Percentiles rank a stretch among this genome's conserved stretches.
These are phyloP conservation scores for Mycosphaerelloides madeirae DNA, from an alignment of 2,329 filamentous ascomycete genomes.

Conservation along the genomic window DNA sequence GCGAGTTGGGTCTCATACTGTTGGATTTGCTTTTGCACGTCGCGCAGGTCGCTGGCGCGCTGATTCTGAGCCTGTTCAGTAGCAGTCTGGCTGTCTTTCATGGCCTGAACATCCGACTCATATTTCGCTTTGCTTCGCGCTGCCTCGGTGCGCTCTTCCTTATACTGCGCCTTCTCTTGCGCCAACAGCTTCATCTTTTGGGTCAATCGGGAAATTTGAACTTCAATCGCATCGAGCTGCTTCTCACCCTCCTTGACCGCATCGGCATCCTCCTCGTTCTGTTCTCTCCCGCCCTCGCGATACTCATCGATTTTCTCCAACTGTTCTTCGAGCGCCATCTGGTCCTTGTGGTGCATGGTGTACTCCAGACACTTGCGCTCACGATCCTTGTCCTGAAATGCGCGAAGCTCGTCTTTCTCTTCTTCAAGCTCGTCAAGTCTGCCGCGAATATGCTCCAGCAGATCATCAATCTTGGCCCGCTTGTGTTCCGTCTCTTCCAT, in stretches of 20 bases:
- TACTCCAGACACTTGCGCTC: constrained; percentile 91
- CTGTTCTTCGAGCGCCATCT: constrained; percentile 69
- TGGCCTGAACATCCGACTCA: constrained; percentile 75
- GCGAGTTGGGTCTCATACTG: constrained; percentile 72
- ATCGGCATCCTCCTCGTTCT: constrained; percentile 37
- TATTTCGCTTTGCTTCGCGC: constrained; percentile 76
- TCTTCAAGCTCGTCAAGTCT: constrained; percentile 85
- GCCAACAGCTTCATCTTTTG: constrained; percentile 79
- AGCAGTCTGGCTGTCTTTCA: constrained; percentile 76
- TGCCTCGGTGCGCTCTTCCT: constrained; percentile 80
- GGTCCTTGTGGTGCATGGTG: constrained; percentile 86
- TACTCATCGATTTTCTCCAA: constrained; percentile 79
- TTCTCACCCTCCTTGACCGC: constrained; percentile 69
- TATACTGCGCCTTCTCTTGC: constrained; percentile 79
- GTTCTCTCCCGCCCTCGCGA: constrained; percentile 69
- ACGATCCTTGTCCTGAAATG: constrained; percentile 90
- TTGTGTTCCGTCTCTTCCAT: constrained; percentile 97
- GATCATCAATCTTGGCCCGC: constrained; percentile 86
- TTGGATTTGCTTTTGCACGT: constrained; percentile 69
- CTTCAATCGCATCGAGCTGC: constrained; percentile 73
- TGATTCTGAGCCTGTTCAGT: constrained; percentile 67
- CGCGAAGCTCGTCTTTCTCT: constrained; percentile 91
- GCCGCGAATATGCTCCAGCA: constrained; percentile 86
- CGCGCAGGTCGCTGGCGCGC: constrained; percentile 66
- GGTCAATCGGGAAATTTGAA: constrained; percentile 71